Percentiles rank a stretch among this genome's conserved stretches.
Evolutionary conservation across 495 filamentous ascomycete species (phyloP).

Genomic region (Lindgomyces ingoldianus): DNA sequence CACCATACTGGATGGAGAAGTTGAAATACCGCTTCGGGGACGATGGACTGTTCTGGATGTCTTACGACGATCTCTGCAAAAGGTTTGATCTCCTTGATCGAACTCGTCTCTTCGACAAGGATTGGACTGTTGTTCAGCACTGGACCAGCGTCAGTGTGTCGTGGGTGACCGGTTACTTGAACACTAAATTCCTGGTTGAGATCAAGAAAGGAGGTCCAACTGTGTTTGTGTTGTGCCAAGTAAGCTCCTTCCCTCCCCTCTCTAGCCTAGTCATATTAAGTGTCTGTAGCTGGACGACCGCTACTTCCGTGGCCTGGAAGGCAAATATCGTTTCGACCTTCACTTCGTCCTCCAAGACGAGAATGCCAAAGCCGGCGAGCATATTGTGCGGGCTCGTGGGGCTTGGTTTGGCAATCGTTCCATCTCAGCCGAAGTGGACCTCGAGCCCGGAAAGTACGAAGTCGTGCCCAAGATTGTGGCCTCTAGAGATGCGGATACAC

Average conservation of each 20-base stretch:
- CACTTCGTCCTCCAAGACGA: conserved; percentile 81
- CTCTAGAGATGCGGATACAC: conserved; percentile 19
- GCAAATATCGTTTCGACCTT: conserved; percentile 77
- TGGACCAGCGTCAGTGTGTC: conserved; percentile 84
- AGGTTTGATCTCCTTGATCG: conserved; percentile 81
- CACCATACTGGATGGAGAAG: conserved; percentile 77
- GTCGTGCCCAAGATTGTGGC: conserved; percentile 79
- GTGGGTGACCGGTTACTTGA: conserved; percentile 82
- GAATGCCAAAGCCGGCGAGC: conserved; percentile 64
- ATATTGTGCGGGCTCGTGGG: conserved; percentile 75
- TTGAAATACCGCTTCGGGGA: conserved; percentile 82
- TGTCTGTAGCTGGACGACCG: conserved; percentile 64
- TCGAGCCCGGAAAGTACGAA: conserved; percentile 79
- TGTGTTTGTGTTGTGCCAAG: conserved; percentile 76
- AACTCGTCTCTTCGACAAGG: conserved; percentile 79
- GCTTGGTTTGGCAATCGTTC: conserved; percentile 68
- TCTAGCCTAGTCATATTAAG: not conserved
- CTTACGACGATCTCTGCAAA: conserved; percentile 76
- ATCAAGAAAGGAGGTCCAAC: conserved; percentile 66
- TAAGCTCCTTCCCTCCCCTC: not conserved
- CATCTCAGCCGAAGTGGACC: conserved; percentile 75
- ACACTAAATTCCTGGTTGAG: conserved; percentile 75
- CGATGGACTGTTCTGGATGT: conserved; percentile 77
- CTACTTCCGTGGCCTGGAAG: conserved; percentile 80
- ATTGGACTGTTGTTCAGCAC: conserved; percentile 78